Base-by-base conservation (phyloP, 208 protist genomes). In the Crithidia expoeki region DNA sequence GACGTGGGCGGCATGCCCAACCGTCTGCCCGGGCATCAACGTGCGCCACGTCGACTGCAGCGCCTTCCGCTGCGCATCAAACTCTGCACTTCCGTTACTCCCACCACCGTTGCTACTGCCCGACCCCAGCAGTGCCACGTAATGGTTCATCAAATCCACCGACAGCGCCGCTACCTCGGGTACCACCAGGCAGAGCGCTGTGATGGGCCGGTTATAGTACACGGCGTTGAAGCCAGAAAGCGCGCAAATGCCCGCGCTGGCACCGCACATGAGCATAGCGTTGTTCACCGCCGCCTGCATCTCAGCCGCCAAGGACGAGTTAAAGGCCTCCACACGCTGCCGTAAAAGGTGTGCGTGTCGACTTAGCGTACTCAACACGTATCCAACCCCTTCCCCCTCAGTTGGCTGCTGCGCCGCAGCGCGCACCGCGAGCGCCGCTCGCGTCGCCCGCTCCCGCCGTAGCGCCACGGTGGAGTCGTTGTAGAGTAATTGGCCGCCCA, bases 1-100 rank as follows among this genome's bases (percentile, higher is more conserved):
- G 25, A 89, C 57, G 59, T 92, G 87, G 9, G 84, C 87, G 36
- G 84, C 84, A 70, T 89, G 81, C 11, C 84, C 87, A 17, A 89
- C 77, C 21, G 74, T 80, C 68, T 79, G 72, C 16, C 69, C 77
- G 7, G 81, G 73, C 68, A 79, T 53, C 52, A 84, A 25, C 51
- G 74, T 77, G 19, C 58, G 23, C 68, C 67, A 75, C 63, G n/a
- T 28, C 4, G 58, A 68, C 53, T 21, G 60, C 42, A 75, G 33
- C 42, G 61, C 61, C 30, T 49, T 57, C 40, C 44, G 44, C 53
- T 64, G 57, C 40, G 34, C 57, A 50, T 62, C 55, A n/a, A 67
- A 21, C 33, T 21, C 61, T 6, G 44, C 30, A 11, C 14, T 38
- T 0, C 16, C 55, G 61, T 21, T 50, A 1, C n/a, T 23, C n/a